Evolutionary conservation across 1,284 basidiomycete genomes (phyloP).

Genomic region (Apiotrichum brassicae): DNA sequence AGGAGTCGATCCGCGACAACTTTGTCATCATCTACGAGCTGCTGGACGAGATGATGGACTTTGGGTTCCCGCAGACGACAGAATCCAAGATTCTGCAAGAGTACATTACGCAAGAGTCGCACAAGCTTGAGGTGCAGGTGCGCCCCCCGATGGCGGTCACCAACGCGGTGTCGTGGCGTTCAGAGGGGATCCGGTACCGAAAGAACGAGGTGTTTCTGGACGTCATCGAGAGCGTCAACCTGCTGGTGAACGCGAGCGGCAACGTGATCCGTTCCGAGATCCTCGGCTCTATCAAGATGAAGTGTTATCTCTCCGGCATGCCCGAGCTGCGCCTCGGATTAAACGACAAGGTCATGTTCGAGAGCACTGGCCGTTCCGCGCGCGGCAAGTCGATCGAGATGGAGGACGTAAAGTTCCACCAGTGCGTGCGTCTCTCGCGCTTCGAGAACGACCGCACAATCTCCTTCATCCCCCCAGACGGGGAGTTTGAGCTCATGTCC

Average conservation of each 20-base stretch:
- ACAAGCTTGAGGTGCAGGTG: constrained; percentile 96
- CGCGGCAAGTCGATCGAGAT: constrained; percentile 98
- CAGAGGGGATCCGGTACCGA: constrained; percentile 92
- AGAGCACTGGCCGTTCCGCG: constrained; percentile 85
- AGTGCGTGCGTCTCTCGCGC: constrained; percentile 97
- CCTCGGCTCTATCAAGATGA: constrained; percentile 97
- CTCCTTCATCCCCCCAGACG: constrained; percentile 97
- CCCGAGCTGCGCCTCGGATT: constrained; percentile 91
- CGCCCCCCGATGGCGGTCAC: constrained; percentile 96
- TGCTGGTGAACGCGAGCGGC: constrained; percentile 92
- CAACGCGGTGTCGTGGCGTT: constrained; percentile 97
- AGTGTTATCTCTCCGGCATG: constrained; percentile 98
- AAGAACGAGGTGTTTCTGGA: constrained; percentile 99
- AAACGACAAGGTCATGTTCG: constrained; percentile 99
- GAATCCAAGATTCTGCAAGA: constrained; percentile 96
- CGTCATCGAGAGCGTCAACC: constrained; percentile 94
- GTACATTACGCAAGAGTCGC: constrained; percentile 98
- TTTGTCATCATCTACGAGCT: constrained; percentile 97
- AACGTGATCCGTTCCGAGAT: constrained; percentile 98
- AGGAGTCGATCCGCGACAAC: constrained; percentile 97
- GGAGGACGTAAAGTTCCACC: constrained; percentile 99
- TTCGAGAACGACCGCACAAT: constrained; percentile 99
- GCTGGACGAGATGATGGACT: constrained; percentile 99
- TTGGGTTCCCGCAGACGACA: constrained; percentile 97
- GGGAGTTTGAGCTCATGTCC: constrained; percentile 97